Evolutionary conservation across 1,284 basidiomycete genomes (phyloP).

Genomic region (Trametes hirsuta): DNA sequence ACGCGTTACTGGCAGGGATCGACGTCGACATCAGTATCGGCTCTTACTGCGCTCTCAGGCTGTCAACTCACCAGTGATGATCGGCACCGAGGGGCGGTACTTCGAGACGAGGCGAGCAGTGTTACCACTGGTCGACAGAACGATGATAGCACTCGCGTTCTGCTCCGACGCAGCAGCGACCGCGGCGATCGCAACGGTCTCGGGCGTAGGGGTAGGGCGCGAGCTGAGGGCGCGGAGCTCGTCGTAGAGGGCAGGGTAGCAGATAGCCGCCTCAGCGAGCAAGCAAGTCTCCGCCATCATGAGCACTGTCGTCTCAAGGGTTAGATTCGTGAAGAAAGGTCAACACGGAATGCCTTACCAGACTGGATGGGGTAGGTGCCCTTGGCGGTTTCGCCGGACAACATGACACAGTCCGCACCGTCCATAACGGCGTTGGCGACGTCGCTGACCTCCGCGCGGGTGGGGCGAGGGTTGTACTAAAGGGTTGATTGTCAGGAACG

Average conservation of each 20-base stretch:
- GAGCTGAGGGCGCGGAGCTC: slow-evolving; percentile 80
- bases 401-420: slow-evolving; percentile 97
- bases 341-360: slow-evolving; percentile 45
- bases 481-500: slow-evolving; percentile 1
- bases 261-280: slow-evolving; percentile 92
- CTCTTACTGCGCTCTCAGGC: neutral
- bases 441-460: slow-evolving; percentile 96
- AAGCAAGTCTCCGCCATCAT: slow-evolving; percentile 99
- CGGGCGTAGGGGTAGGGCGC: slow-evolving; percentile 89
- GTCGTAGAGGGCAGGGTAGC: slow-evolving; percentile 91
- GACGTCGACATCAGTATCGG: slow-evolving; percentile 6
- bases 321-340: slow-evolving; percentile 19
- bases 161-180: slow-evolving; percentile 96
- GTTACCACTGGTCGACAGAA: slow-evolving; percentile 96
- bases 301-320: slow-evolving; percentile 57
- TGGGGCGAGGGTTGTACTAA: slow-evolving; percentile 94
- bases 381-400: slow-evolving; percentile 98
- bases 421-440: slow-evolving; percentile 98
- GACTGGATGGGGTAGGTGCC: slow-evolving; percentile 93
- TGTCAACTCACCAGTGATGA: slow-evolving; percentile 71
- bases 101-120: slow-evolving; percentile 97
- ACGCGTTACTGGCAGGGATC: slow-evolving; percentile 77
- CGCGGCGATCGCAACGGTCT: slow-evolving; percentile 93
- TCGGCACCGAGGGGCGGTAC: slow-evolving; percentile 93
- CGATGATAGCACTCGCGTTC: slow-evolving; percentile 91